Base-by-base conservation (phyloP, 306 rosid genomes). In the Trichosanthes truncata region DNA sequence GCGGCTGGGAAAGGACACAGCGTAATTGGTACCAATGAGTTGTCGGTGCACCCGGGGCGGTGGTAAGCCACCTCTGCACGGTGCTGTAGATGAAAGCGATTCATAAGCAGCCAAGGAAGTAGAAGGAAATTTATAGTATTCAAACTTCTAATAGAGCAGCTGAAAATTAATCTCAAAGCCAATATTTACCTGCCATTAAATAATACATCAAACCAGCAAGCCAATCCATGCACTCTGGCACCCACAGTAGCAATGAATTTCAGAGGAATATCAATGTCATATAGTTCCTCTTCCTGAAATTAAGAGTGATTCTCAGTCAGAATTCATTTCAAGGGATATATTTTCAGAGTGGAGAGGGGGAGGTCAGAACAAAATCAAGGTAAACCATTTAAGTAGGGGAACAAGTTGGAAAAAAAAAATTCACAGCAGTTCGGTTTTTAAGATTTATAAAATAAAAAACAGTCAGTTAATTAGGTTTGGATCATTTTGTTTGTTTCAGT, bases 11-110 rank as follows among this genome's bases (percentile, higher is more conserved):
- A 63, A 94, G 97, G 83, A 94, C 97, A 36, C 98, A 94, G 3
- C 97, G 95, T 80, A 94, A 79, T 78, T 94, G 98, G 83, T 94
- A 94, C 98, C 98, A 94, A 75, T 94, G 98, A 38, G 98, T 94
- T 25, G 95, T 89, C 15, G 98, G 98, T 61, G 97, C 87, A 59
- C 98, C 97, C 11, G 98, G 98, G 78, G 93, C 97, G 9, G 98
- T 94, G 71, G 93, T 86, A 68, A 94, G 98, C 97, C 98, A 94
- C 86, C 98, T 88, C 81, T 83, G 98, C 73, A 94, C 96, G 21
- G 97, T 88, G 78, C 98, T 94, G 92, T 48, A 53, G 80, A 83
- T 69, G 18, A 26, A 56, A 80, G 82, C 46, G 40, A 49, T 69
- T 43, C 9, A 29, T 51, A 80, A 62, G 41, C 33, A 72, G 55